Evolutionary conservation across 331 rosid genomes (phyloP).

Genomic region (Stylosanthes scabra): DNA sequence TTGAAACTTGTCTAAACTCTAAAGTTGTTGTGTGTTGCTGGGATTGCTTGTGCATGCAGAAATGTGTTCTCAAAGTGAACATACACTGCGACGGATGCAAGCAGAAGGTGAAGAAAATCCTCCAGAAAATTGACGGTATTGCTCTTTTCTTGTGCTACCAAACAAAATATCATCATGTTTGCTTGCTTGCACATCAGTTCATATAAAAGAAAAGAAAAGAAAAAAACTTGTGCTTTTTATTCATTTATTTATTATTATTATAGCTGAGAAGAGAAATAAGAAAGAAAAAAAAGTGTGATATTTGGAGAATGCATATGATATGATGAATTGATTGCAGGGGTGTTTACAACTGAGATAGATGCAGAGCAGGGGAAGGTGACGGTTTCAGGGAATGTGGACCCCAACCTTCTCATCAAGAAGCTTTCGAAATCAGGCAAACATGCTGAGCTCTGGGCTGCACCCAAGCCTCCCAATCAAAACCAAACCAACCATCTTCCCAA

Average conservation of each 20-base stretch:
- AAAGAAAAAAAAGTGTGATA: too few species aligned
- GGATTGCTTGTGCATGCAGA: conserved; percentile 73
- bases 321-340: conserved; percentile 54
- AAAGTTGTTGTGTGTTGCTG: conserved; percentile 40
- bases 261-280: background rate
- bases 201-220: background rate
- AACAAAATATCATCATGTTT: background rate
- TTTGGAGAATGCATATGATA: background rate
- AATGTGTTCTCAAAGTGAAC: conserved; percentile 95
- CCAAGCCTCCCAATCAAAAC: conserved; percentile 48
- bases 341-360: conserved; percentile 82
- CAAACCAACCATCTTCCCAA: conserved; percentile 55
- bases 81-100: conserved; percentile 98
- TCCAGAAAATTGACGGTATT: conserved; percentile 91
- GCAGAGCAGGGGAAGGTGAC: conserved; percentile 91
- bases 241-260: conserved; percentile 20
- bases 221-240: background rate
- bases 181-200: background rate
- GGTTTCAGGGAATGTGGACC: conserved; percentile 93
- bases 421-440: conserved; percentile 87
- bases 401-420: conserved; percentile 82
- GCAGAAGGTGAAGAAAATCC: conserved; percentile 91
- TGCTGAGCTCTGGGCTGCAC: conserved; percentile 84
- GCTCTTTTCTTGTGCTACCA: background rate
- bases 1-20: conserved; percentile 36